Percentiles rank a stretch among this genome's conserved stretches.
These are phyloP conservation scores for Penicillium malachiteum DNA, from an alignment of 495 filamentous ascomycete genomes.

Conservation along the genomic window DNA sequence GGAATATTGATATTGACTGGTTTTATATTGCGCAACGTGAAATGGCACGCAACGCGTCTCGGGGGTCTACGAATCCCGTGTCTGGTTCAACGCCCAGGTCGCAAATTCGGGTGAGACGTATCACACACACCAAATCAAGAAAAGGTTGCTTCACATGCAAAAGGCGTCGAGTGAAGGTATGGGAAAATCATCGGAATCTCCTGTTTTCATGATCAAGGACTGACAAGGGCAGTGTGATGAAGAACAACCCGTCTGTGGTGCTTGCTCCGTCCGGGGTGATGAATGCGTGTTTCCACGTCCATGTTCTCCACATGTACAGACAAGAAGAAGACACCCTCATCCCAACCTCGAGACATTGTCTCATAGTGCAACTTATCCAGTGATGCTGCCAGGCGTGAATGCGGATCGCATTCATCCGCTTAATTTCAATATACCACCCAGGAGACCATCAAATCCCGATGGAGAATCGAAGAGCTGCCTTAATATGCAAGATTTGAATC, in stretches of 20 bases:
- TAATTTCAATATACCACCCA: slow-evolving; percentile 2
- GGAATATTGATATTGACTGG: too few relatives aligned
- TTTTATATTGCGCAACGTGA: too few relatives aligned
- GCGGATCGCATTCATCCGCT: slow-evolving; percentile 7
- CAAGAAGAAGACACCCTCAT: slow-evolving; percentile 1
- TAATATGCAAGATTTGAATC: slow-evolving; percentile 25
- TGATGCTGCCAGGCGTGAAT: neutral
- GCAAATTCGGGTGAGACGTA: slow-evolving; percentile 5
- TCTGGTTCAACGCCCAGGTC: neutral
- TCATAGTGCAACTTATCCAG: neutral
- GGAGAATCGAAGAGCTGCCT: neutral
- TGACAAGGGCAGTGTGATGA: slow-evolving; percentile 25
- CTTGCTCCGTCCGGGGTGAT: slow-evolving; percentile 16
- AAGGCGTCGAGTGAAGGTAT: slow-evolving; percentile 21
- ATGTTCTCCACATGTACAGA: slow-evolving; percentile 2
- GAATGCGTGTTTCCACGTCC: slow-evolving; percentile 17
- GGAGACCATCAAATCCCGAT: neutral
- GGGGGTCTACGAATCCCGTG: neutral
- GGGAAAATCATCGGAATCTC: too few relatives aligned
- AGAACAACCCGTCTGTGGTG: slow-evolving; percentile 22
- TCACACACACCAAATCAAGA: slow-evolving; percentile 23
- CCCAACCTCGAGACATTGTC: neutral
- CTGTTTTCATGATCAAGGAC: neutral
- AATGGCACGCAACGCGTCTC: neutral
- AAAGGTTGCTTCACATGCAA: slow-evolving; percentile 26